Evolutionary conservation across 352 stramenopile genomes (phyloP), one percentile per base, ranked within the genome.

Genomic region (Globisporangium lucens): DNA sequence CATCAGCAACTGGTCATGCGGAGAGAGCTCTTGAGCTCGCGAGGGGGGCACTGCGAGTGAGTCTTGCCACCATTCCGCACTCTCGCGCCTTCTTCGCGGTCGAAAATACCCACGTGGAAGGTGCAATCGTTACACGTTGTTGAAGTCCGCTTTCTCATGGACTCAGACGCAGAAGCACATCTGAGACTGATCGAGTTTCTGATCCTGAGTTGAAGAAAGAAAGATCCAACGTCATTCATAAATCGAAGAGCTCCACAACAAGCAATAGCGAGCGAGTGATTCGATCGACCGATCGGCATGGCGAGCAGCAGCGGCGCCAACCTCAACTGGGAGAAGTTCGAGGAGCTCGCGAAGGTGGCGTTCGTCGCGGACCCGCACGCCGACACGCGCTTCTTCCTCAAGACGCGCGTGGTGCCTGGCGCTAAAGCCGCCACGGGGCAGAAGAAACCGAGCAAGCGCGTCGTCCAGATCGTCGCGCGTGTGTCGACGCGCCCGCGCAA

Each of bases 271-370:
- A 22, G 41, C 6, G 41, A 13, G 38, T 46, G 38, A 20, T 46
- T 46, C 17, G 41, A 47, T 47, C 41, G 10, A 47, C n/a, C 41
- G 41, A 49, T 22, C 41, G 15, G 41, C 41, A 63, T 51, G 55
- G 35, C 60, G 46, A 64, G 29, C n/a, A 29, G 38, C 36, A 61
- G 56, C 57, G 33, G 30, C 51, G 53, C 41, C 17, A 78, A 71
- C 33, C 61, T 84, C 64, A 69, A 66, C 60, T 91, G 85, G 85
- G 85, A 91, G 46, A 73, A 73, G 55, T 91, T 91, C 59, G 85
- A 93, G 68, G 82, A 89, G 76, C 73, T 85, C 64, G 76, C 78
- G 3, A 91, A 91, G 68, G 75, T 87, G 38, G 76, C 77, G 36
- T 88, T 90, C 61, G 75, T 85, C 43, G 78, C 73, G 51, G 75